A percentile compares a stretch with the other conserved stretches of the same genome.
Evolutionary conservation across 331 rosid species (phyloP).

Genomic region (Pyracantha coccinea): DNA sequence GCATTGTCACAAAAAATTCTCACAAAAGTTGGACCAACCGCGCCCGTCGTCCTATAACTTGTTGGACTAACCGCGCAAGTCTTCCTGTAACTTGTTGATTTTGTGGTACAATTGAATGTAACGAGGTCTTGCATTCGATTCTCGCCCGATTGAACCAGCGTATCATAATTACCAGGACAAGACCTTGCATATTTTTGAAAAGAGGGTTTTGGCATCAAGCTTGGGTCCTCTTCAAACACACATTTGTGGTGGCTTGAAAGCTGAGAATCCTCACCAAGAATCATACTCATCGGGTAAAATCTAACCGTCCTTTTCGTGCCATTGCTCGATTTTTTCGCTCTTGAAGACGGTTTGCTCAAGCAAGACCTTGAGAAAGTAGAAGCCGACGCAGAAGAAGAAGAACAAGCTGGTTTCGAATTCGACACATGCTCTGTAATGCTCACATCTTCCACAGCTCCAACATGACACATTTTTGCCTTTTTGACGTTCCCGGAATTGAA

Average conservation of each 20-base stretch:
- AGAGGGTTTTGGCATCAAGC: constrained; percentile 28
- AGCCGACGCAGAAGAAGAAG: constrained; percentile 31
- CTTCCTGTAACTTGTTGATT: background rate
- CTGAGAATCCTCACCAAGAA: constrained; percentile 50
- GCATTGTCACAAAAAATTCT: constrained; percentile 21
- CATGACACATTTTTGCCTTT: constrained; percentile 85
- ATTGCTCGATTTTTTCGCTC: constrained; percentile 30
- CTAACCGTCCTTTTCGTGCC: constrained; percentile 42
- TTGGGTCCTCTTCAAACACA: constrained; percentile 31
- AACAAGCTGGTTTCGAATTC: constrained; percentile 12
- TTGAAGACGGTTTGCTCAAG: constrained; percentile 49
- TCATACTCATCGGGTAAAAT: constrained; percentile 49
- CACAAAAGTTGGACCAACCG: constrained; percentile 10
- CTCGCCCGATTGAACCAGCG: no score
- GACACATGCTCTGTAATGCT: constrained; percentile 33
- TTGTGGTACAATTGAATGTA: no score
- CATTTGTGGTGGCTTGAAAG: constrained; percentile 23
- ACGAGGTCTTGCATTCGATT: no score
- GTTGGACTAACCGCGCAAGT: background rate
- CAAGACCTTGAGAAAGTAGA: constrained; percentile 52
- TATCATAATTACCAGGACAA: constrained; percentile 9
- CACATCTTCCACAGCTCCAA: constrained; percentile 75
- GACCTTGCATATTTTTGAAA: constrained; percentile 19
- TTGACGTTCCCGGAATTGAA: constrained; percentile 66
- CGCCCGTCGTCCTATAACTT: no score